Base-by-base conservation (phyloP, 2,329 filamentous ascomycete species). In the Beauveria asiatica region DNA sequence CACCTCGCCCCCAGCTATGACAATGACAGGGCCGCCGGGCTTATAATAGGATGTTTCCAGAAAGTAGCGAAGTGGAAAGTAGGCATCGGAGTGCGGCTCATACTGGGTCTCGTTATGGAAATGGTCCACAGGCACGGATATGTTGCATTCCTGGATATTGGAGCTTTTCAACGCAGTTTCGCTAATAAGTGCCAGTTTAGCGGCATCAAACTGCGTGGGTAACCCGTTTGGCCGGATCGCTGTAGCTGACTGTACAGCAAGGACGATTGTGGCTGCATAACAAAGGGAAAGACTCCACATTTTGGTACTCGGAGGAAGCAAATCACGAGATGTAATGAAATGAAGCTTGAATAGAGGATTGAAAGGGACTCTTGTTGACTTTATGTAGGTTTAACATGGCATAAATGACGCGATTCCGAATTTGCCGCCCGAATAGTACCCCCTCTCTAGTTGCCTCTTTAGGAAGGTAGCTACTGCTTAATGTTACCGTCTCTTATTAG, bases 21-120 rank as follows among this genome's bases (percentile, higher is more conserved):
- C 81, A 60, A 96, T 89, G 50, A 96, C 87, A 0, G 91, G 91
- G 0, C 91, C 91, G 9, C 91, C 91, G 0, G 81, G 75, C 69
- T 86, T 80, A 74, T 95, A 95, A 74, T 89, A 81, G 44, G 81
- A 81, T 0, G 86, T 83, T 67, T 95, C 90, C 66, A 93, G 90
- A 86, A 87, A 95, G 76, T 94, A 96, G 10, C 90, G 83, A 49
- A 92, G 76, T 19, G 83, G 72, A 71, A 92, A 96, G 2, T 75
- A 81, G 30, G 72, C 86, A 65, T 87, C 76, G 8, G 80, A 83
- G 71, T 95, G 90, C 30, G 91, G 90, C 70, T 87, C 88, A 69
- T 95, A 95, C 51, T 79, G 76, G 1, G 83, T 82, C 57, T 92
- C 87, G 67, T 93, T 90, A 72, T 89, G 89, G 74, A 94, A 95